Conservation (phyloP, 164 flowering plant species). For the Macadamia tetraphylla region DNA sequence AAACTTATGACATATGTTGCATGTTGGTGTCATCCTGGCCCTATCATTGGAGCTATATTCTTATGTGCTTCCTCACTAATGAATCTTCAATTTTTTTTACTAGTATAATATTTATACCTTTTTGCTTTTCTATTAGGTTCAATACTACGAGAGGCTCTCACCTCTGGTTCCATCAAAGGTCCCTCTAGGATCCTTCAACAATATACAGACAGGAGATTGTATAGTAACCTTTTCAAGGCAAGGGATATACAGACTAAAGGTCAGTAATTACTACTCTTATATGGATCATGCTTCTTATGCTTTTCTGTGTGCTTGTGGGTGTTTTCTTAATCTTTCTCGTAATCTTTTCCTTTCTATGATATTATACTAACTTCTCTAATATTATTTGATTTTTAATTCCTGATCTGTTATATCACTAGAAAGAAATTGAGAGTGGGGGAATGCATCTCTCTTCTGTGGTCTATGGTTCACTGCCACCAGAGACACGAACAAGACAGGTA, state of each 20-base stretch:
- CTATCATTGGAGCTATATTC: neutral
- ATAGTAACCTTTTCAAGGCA: constrained; percentile 83
- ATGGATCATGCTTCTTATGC: neutral
- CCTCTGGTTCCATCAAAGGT: constrained; percentile 64
- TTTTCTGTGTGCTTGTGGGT: too few relatives aligned
- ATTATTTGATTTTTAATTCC: neutral
- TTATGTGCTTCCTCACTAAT: neutral
- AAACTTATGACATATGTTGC: neutral
- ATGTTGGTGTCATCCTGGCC: neutral
- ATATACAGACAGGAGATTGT: constrained; percentile 80
- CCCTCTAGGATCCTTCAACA: constrained; percentile 62
- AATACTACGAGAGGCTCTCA: constrained; percentile 76
- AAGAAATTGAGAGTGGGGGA: constrained; percentile 50
- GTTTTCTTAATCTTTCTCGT: too few relatives aligned
- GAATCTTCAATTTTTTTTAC: neutral
- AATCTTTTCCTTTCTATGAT: neutral
- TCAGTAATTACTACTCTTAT: constrained; percentile 10
- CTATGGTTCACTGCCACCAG: constrained; percentile 97
- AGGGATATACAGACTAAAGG: constrained; percentile 68
- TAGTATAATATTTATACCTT: neutral
- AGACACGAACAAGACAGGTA: constrained; percentile 96
- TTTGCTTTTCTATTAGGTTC: constrained; percentile 37
- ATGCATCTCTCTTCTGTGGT: constrained; percentile 89
- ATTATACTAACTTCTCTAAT: too few relatives aligned
- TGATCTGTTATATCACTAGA: constrained; percentile 34